Conservation (phyloP, 1,284 basidiomycete genomes). For the Phylloboletellus chloephorus region DNA sequence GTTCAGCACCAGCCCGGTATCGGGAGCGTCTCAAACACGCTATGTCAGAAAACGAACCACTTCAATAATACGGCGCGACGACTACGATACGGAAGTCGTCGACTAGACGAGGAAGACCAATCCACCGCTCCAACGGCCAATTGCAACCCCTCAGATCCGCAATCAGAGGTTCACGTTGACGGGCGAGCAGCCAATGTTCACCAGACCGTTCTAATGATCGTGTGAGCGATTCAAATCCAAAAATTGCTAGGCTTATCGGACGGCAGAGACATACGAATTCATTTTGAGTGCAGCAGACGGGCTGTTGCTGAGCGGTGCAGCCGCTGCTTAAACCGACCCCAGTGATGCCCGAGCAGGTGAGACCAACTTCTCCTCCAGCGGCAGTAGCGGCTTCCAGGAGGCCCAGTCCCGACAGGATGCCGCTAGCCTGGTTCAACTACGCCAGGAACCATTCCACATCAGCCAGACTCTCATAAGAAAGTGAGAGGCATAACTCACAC, state of each 20-base stretch:
- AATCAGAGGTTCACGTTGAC: constrained; percentile 9
- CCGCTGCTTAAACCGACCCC: not conserved
- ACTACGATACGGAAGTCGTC: no score
- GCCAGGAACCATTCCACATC: not conserved
- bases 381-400: not conserved
- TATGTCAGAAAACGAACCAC: no score
- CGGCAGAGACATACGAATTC: constrained; percentile 1
- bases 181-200: constrained; percentile 14
- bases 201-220: constrained; percentile 6
- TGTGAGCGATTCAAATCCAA: not conserved
- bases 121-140: no score
- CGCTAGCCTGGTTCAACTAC: no score
- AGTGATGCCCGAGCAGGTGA: constrained; percentile 1
- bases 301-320: constrained; percentile 9
- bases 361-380: not conserved
- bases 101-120: no score
- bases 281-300: constrained; percentile 14
- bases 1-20: no score
- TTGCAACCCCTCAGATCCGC: no score
- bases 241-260: no score
- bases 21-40: no score
- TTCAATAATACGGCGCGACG: no score
- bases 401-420: no score
- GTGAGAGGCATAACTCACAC: not conserved
- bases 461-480: no score